Percentiles rank a stretch among this genome's conserved stretches.
Evolutionary conservation across 2,329 filamentous ascomycete genomes (phyloP).

Genomic region (Nemania sp.): DNA sequence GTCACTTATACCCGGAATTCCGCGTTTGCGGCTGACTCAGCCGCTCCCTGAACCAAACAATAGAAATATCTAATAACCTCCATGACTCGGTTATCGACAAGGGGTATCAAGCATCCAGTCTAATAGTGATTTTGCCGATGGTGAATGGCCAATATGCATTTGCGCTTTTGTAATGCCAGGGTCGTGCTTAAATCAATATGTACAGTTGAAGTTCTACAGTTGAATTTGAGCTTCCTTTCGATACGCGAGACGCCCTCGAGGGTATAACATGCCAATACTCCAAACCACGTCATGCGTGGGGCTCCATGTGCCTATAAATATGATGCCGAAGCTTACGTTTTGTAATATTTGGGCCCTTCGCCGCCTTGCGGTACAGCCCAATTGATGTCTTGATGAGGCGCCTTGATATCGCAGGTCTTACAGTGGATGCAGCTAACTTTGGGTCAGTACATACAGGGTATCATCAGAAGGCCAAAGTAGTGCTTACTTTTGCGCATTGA

Average conservation of each 20-base stretch:
- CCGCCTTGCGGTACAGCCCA: slow-evolving; percentile 95
- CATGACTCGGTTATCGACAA: too few relatives aligned
- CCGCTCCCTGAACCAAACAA: too few relatives aligned
- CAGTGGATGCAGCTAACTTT: slow-evolving; percentile 87
- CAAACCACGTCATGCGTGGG: not conserved
- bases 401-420: slow-evolving; percentile 99
- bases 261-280: slow-evolving; percentile 17
- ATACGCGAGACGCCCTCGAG: not conserved
- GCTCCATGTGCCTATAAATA: not conserved
- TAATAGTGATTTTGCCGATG: not conserved
- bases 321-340: slow-evolving; percentile 45
- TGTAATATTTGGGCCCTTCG: slow-evolving; percentile 73
- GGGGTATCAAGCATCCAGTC: too few relatives aligned
- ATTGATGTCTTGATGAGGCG: slow-evolving; percentile 94
- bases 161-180: not conserved
- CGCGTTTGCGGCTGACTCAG: not conserved
- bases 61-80: too few relatives aligned
- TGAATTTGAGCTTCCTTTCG: not conserved
- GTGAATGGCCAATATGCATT: not conserved
- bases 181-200: slow-evolving; percentile 15
- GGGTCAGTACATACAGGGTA: slow-evolving; percentile 34
- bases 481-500: slow-evolving; percentile 94
- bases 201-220: slow-evolving; percentile 16
- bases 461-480: not conserved
- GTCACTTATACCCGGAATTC: slow-evolving; percentile 21